Base-by-base conservation (phyloP, 2,329 filamentous ascomycete species). In the Trichoderma endophyticum region DNA sequence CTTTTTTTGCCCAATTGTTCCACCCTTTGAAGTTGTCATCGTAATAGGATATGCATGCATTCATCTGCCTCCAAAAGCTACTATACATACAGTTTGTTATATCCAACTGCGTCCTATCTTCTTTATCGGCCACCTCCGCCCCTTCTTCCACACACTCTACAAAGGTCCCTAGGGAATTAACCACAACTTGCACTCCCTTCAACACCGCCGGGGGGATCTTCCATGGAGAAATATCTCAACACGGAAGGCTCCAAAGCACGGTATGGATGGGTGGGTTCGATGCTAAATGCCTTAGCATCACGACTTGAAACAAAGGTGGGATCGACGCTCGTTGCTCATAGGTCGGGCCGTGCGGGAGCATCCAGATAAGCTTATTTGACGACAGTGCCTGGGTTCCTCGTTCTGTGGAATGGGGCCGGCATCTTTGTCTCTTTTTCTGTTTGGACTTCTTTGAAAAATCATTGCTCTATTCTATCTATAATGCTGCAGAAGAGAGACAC, bases 341-440 rank as follows among this genome's bases (percentile, higher is more conserved):
- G 61, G 15, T 7, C 43, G 39, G 61, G 36, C 18, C 15, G 36
- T 24, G 36, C 26, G 61, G 61, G 61, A 51, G 61, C 36, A 51
- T 48, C 61, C 36, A 43, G 26, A 64, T 64, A 64, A 64, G 61
- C 61, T 64, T 51, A 64, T 48, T 64, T 51, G 26, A 14, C 48
- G n/a, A 51, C n/a, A 6, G 56, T 21, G 28, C 56, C 54, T 34
- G 56, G 18, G 6, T 9, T 6, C 1, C 8, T 57, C 26, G 3
- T 7, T 64, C 21, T 28, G 61, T 32, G 39, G 18, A 43, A 43
- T 51, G 39, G 24, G 26, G 24, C 15, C 15, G 26, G 9, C 3
- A 30, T 63, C 4, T 30, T 30, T 48, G 2, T 14, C 3, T 64
- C 24, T 64, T 54, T 21, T 21, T 7, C 11, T 24, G 4, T 51